These are phyloP conservation scores for Ogataea polymorpha DNA, from an alignment of 805 yeast species.

Conservation along the genomic window DNA sequence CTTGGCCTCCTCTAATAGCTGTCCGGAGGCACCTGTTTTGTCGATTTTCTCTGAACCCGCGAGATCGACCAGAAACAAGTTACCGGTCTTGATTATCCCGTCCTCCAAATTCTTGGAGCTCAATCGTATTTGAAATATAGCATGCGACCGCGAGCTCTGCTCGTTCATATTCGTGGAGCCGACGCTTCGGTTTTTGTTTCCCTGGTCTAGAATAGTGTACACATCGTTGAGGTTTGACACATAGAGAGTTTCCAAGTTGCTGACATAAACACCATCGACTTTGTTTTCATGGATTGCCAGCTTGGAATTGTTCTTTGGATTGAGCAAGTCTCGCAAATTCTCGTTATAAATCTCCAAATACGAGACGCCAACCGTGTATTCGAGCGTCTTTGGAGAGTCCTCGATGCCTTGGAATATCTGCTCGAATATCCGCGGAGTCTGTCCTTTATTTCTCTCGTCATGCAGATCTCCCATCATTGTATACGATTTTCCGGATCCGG, in stretches of 20 bases:
- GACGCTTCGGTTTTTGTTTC: conserved; percentile 52
- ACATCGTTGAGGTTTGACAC: conserved; percentile 61
- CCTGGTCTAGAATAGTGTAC: conserved; percentile 53
- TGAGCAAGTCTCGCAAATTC: conserved; percentile 64
- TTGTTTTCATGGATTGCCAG: conserved; percentile 63
- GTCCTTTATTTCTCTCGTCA: conserved; percentile 46
- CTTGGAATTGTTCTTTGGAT: conserved; percentile 35
- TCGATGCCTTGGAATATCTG: conserved; percentile 57
- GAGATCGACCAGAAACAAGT: conserved; percentile 72
- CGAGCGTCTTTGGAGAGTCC: conserved; percentile 47
- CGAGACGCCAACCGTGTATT: conserved; percentile 65
- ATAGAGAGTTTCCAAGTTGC: conserved; percentile 61
- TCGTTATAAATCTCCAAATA: conserved; percentile 84
- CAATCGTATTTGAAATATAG: conserved; percentile 67
- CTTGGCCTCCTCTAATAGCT: conserved; percentile 76
- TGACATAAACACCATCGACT: conserved; percentile 63
- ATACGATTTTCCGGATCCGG: conserved; percentile 80
- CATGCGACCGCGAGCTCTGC: conserved; percentile 76
- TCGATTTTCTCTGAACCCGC: conserved; percentile 85
- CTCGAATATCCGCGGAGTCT: conserved; percentile 70
- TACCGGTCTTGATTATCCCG: conserved; percentile 61
- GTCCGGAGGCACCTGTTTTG: conserved; percentile 75
- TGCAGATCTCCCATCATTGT: conserved; percentile 67
- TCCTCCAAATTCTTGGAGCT: conserved; percentile 53
- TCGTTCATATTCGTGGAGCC: conserved; percentile 67